phyloP scores from a whole-genome alignment of 2,329 filamentous ascomycete species.

The Cyanodermella asteris region DNA sequence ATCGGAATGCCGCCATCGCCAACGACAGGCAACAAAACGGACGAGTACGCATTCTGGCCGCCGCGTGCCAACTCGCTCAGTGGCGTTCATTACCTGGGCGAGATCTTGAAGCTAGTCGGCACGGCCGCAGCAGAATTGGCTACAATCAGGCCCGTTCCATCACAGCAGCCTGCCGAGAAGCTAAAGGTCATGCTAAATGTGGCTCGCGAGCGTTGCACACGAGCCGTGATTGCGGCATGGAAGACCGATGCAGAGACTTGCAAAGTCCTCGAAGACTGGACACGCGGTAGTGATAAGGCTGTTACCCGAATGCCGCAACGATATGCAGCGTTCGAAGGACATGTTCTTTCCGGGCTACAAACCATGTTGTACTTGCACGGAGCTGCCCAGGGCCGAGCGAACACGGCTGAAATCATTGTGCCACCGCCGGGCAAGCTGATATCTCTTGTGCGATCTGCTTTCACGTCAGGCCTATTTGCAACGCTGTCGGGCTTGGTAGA shows the following conservation, averaged over 20 bases:
- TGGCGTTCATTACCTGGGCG: slow-evolving; percentile 73
- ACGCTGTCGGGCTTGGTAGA: slow-evolving; percentile 90
- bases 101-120: slow-evolving; percentile 63
- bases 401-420: slow-evolving; percentile 54
- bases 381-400: slow-evolving; percentile 54
- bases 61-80: slow-evolving; percentile 80
- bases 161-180: slow-evolving; percentile 39
- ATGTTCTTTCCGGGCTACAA: slow-evolving; percentile 68
- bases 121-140: slow-evolving; percentile 73
- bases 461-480: slow-evolving; percentile 85
- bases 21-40: slow-evolving; percentile 65
- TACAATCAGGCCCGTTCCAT: slow-evolving; percentile 44
- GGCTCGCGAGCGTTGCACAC: slow-evolving; percentile 65
- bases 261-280: slow-evolving; percentile 87
- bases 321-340: slow-evolving; percentile 68
- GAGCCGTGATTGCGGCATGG: slow-evolving; percentile 76
- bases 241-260: slow-evolving; percentile 82
- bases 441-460: slow-evolving; percentile 76
- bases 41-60: slow-evolving; percentile 90
- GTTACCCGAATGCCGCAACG: slow-evolving; percentile 76
- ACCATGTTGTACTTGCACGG: slow-evolving; percentile 89
- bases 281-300: slow-evolving; percentile 59
- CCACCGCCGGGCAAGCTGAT: slow-evolving; percentile 72
- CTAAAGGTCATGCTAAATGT: slow-evolving; percentile 54
- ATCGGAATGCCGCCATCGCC: slow-evolving; percentile 59